phyloP scores from a whole-genome alignment of 2,329 filamentous ascomycete genomes.

The Penicillium sp. region DNA sequence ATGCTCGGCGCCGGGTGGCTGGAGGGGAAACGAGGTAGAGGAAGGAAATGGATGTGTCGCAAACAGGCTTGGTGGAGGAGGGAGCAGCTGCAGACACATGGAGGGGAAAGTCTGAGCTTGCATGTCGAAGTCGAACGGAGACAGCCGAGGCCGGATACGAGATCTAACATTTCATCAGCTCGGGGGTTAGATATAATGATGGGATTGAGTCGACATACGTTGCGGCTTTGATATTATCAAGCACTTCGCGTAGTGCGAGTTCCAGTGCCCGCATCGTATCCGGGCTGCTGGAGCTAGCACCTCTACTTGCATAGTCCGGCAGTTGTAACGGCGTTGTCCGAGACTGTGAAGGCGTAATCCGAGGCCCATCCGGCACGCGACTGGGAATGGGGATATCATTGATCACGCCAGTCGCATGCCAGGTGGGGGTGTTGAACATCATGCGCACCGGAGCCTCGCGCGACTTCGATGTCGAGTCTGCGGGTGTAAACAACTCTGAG shows the following conservation, averaged over 20 bases:
- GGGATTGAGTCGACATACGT: constrained; percentile 55
- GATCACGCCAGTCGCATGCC: constrained; percentile 75
- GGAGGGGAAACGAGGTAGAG: constrained; percentile 75
- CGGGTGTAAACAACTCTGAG: constrained; percentile 30
- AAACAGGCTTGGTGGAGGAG: constrained; percentile 77
- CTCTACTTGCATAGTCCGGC: constrained; percentile 59
- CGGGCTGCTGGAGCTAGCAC: constrained; percentile 64
- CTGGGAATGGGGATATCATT: constrained; percentile 64
- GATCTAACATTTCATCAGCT: constrained; percentile 34
- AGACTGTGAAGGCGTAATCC: constrained; percentile 33
- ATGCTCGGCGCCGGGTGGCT: constrained; percentile 70
- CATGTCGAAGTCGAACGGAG: constrained; percentile 75
- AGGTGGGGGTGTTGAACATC: constrained; percentile 62
- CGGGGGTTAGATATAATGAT: constrained; percentile 1
- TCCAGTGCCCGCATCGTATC: constrained; percentile 83
- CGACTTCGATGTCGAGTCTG: constrained; percentile 37
- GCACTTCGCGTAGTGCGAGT: constrained; percentile 76
- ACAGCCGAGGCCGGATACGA: constrained; percentile 40
- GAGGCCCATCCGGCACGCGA: constrained; percentile 41
- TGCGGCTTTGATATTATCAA: constrained; percentile 77
- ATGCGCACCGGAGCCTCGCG: constrained; percentile 41
- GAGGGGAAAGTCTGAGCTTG: constrained; percentile 81
- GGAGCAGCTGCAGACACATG: constrained; percentile 76
- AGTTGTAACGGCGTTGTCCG: constrained; percentile 30
- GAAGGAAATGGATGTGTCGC: constrained; percentile 76